Conservation (phyloP, 2,329 filamentous ascomycete genomes). For the Mycosphaerella arachidis region DNA sequence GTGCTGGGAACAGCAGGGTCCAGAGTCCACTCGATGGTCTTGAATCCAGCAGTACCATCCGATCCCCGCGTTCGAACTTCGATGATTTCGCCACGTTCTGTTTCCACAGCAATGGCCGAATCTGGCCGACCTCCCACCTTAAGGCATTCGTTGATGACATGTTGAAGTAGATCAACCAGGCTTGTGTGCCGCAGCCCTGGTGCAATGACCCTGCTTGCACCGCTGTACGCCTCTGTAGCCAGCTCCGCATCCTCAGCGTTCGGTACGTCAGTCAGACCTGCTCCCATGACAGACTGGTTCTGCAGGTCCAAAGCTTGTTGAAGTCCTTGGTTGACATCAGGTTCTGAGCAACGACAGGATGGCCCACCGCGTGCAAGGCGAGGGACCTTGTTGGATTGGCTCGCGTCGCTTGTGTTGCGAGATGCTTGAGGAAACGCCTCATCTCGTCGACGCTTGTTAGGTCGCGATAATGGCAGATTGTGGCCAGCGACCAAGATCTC, state of each 20-base stretch:
- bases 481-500: slow-evolving; percentile 43
- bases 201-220: slow-evolving; percentile 34
- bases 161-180: slow-evolving; percentile 47
- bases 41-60: slow-evolving; percentile 42
- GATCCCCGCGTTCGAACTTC: slow-evolving; percentile 44
- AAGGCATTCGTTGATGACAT: slow-evolving; percentile 50
- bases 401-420: slow-evolving; percentile 24
- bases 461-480: slow-evolving; percentile 37
- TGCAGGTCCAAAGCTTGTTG: slow-evolving; percentile 28
- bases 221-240: slow-evolving; percentile 1
- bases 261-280: slow-evolving; percentile 10
- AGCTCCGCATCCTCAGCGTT: slow-evolving; percentile 13
- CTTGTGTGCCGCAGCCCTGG: slow-evolving; percentile 47
- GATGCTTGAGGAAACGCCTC: slow-evolving; percentile 26
- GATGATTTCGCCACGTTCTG: slow-evolving; percentile 46
- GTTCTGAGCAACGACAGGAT: slow-evolving; percentile 16
- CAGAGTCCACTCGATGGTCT: slow-evolving; percentile 49
- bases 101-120: slow-evolving; percentile 46
- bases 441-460: slow-evolving; percentile 43
- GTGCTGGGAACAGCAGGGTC: slow-evolving; percentile 49
- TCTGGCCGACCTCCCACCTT: slow-evolving; percentile 51
- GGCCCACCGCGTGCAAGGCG: slow-evolving; percentile 6
- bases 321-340: slow-evolving; percentile 24
- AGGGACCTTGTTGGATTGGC: slow-evolving; percentile 20
- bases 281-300: slow-evolving; percentile 10